phyloP scores from a whole-genome alignment of 2,329 filamentous ascomycete genomes.

The Orbilia javanica region DNA sequence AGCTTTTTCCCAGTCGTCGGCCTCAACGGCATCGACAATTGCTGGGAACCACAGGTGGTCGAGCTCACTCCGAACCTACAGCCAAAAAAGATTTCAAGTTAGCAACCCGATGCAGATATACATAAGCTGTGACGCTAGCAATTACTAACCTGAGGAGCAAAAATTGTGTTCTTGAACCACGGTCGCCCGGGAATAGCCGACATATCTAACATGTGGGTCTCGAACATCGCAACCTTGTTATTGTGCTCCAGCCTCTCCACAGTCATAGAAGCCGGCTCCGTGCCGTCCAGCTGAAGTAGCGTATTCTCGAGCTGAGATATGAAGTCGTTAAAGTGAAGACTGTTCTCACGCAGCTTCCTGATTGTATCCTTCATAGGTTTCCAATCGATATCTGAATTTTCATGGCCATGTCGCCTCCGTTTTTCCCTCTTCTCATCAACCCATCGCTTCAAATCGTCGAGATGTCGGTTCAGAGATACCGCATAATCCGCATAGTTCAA shows the following conservation, averaged over 20 bases:
- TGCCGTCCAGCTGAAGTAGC: conserved; percentile 78
- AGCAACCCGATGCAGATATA: background rate
- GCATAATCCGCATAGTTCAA: conserved; percentile 72
- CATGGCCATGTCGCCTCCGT: conserved; percentile 60
- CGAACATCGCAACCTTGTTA: conserved; percentile 81
- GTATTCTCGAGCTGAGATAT: conserved; percentile 80
- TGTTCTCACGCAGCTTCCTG: conserved; percentile 71
- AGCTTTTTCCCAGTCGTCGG: conserved; percentile 77
- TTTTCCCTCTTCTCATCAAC: conserved; percentile 69
- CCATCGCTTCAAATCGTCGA: conserved; percentile 76
- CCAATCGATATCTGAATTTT: conserved; percentile 68
- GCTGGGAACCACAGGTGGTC: conserved; percentile 74
- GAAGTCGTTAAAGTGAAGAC: conserved; percentile 74
- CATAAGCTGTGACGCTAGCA: background rate
- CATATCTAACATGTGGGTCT: conserved; percentile 84
- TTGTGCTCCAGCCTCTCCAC: conserved; percentile 81
- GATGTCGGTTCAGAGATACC: conserved; percentile 76
- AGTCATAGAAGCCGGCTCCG: conserved; percentile 78
- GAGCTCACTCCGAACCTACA: conserved; percentile 50
- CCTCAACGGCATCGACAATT: conserved; percentile 81
- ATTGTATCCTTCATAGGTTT: conserved; percentile 75
- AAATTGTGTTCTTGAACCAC: conserved; percentile 94
- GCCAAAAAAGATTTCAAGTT: background rate
- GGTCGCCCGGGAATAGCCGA: conserved; percentile 86
- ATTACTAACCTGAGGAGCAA: conserved; percentile 75